These are phyloP conservation scores for Isochrysis galbana DNA, from an alignment of 78 protist species.

Conservation along the genomic window DNA sequence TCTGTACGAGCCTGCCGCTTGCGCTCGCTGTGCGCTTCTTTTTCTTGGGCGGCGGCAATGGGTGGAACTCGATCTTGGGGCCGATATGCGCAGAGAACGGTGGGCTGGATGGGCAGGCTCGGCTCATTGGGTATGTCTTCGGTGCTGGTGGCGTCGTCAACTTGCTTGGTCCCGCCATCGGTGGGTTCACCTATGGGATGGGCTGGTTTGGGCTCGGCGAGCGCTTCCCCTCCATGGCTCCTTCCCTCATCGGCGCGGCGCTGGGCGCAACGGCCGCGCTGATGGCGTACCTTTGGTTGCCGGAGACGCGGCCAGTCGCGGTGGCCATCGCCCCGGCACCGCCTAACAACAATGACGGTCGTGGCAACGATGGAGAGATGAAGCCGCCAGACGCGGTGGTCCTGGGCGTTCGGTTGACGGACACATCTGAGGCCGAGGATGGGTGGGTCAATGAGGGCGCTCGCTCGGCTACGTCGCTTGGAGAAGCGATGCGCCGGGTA, in stretches of 20 bases:
- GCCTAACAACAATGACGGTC: not conserved
- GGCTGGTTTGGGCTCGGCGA: not conserved
- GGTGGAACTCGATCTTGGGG: not conserved
- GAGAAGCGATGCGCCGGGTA: not conserved
- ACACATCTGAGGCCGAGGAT: too few species aligned
- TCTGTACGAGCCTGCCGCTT: not conserved
- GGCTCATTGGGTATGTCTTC: not conserved
- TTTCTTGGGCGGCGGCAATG: not conserved
- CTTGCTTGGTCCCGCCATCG: not conserved
- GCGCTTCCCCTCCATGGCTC: not conserved
- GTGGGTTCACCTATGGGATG: not conserved
- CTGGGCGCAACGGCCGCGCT: not conserved
- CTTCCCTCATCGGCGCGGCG: constrained; percentile 1
- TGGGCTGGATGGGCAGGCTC: not conserved
- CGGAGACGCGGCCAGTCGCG: constrained; percentile 1
- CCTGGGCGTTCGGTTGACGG: too few species aligned
- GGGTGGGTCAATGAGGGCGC: too few species aligned
- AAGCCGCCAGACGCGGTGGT: not conserved
- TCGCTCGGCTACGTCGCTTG: not conserved
- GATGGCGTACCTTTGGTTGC: not conserved
- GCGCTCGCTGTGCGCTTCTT: not conserved
- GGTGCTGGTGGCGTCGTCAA: not conserved
- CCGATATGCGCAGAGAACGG: not conserved
- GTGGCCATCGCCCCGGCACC: too few species aligned
- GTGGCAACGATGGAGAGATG: not conserved